These are phyloP conservation scores for Neurospora terricola DNA, from an alignment of 495 filamentous ascomycete species.

Conservation along the genomic window DNA sequence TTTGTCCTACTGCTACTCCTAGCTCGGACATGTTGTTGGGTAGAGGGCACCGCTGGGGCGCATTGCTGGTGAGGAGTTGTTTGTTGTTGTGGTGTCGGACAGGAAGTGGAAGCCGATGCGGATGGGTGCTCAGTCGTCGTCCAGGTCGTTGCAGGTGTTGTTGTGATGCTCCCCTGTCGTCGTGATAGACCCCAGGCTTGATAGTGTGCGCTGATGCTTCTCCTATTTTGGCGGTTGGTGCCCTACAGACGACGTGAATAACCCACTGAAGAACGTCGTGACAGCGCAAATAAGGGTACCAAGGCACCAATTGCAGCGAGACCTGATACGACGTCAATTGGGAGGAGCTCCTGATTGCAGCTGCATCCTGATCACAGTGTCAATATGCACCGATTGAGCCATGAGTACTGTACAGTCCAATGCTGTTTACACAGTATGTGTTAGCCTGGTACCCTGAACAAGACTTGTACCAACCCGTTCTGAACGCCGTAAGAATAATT, in stretches of 20 bases:
- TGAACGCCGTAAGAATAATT: too few relatives aligned
- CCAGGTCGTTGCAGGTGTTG: too few relatives aligned
- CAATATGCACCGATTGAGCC: too few relatives aligned
- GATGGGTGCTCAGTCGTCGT: not conserved
- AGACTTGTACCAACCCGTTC: too few relatives aligned
- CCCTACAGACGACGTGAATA: not conserved
- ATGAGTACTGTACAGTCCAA: too few relatives aligned
- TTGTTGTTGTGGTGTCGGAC: not conserved
- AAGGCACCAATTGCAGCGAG: not conserved
- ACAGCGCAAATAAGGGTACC: not conserved
- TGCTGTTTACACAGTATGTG: too few relatives aligned
- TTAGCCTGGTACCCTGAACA: too few relatives aligned
- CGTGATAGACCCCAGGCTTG: not conserved
- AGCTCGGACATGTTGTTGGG: slow-evolving; percentile 30
- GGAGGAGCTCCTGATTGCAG: not conserved
- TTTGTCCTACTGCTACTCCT: slow-evolving; percentile 32
- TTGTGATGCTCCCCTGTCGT: not conserved
- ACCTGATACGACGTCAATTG: not conserved
- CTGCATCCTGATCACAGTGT: not conserved
- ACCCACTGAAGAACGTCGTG: not conserved
- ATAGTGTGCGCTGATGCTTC: not conserved
- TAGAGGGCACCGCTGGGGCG: not conserved
- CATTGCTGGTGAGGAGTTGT: not conserved
- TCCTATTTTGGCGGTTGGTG: not conserved
- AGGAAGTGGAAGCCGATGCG: not conserved